phyloP scores from a whole-genome alignment of 2,329 filamentous ascomycete species.

The Stagonosporopsis cucurbitacearum region DNA sequence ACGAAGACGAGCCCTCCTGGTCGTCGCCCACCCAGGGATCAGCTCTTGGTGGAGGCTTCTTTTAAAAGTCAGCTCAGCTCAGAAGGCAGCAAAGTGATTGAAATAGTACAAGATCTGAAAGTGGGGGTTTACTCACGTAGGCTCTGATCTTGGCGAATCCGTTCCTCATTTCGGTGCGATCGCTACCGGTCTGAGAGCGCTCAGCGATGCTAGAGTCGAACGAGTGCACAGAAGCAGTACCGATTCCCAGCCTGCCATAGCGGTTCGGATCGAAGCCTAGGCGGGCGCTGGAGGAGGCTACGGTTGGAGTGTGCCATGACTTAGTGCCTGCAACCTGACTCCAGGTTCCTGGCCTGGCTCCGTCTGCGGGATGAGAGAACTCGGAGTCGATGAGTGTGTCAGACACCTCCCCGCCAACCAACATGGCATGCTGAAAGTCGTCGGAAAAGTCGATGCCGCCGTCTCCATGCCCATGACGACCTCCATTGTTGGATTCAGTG shows the following conservation, averaged over 20 bases:
- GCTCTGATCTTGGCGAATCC: constrained; percentile 42
- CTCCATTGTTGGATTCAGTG: constrained; percentile 14
- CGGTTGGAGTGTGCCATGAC: constrained; percentile 37
- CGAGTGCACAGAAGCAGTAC: constrained; percentile 22
- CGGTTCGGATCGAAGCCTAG: constrained; percentile 29
- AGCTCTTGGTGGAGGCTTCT: neutral
- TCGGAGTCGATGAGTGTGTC: constrained; percentile 33
- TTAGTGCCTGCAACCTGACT: constrained; percentile 20
- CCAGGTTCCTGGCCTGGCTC: constrained; percentile 12
- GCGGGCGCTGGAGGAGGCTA: constrained; percentile 8
- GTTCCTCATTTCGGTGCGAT: constrained; percentile 10
- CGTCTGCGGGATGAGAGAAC: constrained; percentile 15
- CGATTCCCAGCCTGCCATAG: constrained; percentile 29
- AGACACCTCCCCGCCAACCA: constrained; percentile 14
- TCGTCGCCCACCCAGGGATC: constrained; percentile 43
- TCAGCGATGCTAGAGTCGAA: constrained; percentile 38
- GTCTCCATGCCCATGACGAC: constrained; percentile 11
- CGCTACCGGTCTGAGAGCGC: constrained; percentile 21
- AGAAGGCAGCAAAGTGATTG: neutral
- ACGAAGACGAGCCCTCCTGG: constrained; percentile 50
- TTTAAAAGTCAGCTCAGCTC: constrained; percentile 34
- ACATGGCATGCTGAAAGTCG: constrained; percentile 25
- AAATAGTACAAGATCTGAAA: neutral
- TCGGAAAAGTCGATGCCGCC: constrained; percentile 29
- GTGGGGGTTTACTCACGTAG: constrained; percentile 29